These are phyloP conservation scores for Apiospora sp. DNA, from an alignment of 2,329 filamentous ascomycete genomes.

Conservation along the genomic window DNA sequence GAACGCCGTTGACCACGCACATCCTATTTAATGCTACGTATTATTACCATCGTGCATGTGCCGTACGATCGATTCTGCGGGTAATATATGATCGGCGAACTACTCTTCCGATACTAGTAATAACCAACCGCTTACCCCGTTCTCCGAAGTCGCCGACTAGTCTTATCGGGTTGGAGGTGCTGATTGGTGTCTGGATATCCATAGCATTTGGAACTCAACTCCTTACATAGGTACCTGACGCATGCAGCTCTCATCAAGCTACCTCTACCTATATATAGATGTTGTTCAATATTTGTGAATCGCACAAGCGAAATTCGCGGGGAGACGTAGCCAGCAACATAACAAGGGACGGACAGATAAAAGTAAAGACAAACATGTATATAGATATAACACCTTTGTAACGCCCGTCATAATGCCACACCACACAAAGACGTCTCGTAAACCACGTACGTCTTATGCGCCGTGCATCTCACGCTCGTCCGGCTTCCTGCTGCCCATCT, in stretches of 20 bases:
- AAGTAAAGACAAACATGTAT: not conserved
- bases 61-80: not conserved
- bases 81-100: constrained; percentile 6
- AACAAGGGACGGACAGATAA: too few relatives aligned
- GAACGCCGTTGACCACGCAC: not conserved
- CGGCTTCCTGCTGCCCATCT: constrained; percentile 26
- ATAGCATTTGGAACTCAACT: not conserved
- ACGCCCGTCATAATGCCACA: not conserved
- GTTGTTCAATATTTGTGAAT: too few relatives aligned
- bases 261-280: too few relatives aligned
- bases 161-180: not conserved
- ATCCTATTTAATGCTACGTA: not conserved
- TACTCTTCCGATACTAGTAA: not conserved
- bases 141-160: constrained; percentile 16
- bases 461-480: not conserved
- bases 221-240: not conserved
- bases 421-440: not conserved
- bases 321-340: too few relatives aligned
- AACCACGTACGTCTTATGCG: not conserved
- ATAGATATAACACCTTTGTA: not conserved
- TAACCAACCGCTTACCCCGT: not conserved
- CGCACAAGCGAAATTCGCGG: too few relatives aligned
- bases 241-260: too few relatives aligned
- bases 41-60: not conserved
- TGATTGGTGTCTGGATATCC: not conserved